Conservation (phyloP, 495 filamentous ascomycete species). For the Darksidea phi region DNA sequence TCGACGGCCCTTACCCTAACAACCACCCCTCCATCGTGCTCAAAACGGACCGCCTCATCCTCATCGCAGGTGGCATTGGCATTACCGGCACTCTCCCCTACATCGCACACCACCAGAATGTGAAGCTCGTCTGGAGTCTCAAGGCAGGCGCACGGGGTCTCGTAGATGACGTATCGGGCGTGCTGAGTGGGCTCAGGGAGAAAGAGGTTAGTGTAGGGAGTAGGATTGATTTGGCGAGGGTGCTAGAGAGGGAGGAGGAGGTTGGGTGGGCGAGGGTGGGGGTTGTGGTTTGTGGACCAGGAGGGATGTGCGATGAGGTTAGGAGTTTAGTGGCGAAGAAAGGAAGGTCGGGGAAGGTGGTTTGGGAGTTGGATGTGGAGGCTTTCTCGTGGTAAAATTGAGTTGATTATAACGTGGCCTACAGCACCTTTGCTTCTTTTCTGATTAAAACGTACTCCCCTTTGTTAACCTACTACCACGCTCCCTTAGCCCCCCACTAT, state of each 20-base stretch:
- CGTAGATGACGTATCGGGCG: constrained; percentile 33
- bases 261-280: constrained; percentile 44
- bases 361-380: constrained; percentile 30
- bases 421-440: no score
- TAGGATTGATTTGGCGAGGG: constrained; percentile 35
- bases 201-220: constrained; percentile 42
- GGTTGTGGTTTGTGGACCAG: constrained; percentile 48
- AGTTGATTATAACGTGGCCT: no score
- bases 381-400: constrained; percentile 15
- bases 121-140: constrained; percentile 44
- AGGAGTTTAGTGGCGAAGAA: constrained; percentile 11
- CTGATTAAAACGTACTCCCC: constrained; percentile 22
- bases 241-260: constrained; percentile 39
- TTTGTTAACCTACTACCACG: constrained; percentile 12
- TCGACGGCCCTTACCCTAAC: constrained; percentile 34
- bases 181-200: constrained; percentile 31
- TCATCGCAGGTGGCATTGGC: constrained; percentile 50
- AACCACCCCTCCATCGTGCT: constrained; percentile 19
- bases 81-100: constrained; percentile 45
- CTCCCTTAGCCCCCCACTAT: constrained; percentile 1
- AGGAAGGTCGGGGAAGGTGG: constrained; percentile 3
- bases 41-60: constrained; percentile 36
- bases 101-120: constrained; percentile 38
- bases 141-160: constrained; percentile 19
- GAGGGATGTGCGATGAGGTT: constrained; percentile 34